A percentile compares a stretch with the other conserved stretches of the same genome.
These are phyloP conservation scores for Syzygium syzygioides DNA, from an alignment of 441 rosid genomes.

Conservation along the genomic window DNA sequence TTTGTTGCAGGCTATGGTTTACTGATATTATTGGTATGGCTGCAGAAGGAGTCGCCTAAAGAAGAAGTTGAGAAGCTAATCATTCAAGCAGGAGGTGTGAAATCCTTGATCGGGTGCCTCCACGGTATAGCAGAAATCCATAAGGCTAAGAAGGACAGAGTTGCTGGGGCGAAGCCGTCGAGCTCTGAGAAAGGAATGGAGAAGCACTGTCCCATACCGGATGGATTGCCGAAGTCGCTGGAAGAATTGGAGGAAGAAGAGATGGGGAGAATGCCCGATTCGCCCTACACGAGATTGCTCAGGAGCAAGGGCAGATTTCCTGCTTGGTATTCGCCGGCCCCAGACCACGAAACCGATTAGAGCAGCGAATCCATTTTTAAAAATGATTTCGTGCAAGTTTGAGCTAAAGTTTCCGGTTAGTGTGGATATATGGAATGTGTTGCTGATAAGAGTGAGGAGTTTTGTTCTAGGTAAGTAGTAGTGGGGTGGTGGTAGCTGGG, in stretches of 20 bases:
- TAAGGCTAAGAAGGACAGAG: slow-evolving; percentile 19
- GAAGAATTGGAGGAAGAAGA: slow-evolving; percentile 78
- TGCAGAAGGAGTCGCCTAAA: slow-evolving; percentile 48
- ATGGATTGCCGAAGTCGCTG: slow-evolving; percentile 64
- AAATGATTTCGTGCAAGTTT: background rate
- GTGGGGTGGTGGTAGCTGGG: background rate
- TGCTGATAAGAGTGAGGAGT: background rate
- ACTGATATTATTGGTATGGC: background rate
- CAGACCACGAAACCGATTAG: slow-evolving; percentile 68
- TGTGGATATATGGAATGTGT: background rate
- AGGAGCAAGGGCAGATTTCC: slow-evolving; percentile 52
- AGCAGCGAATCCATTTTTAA: background rate
- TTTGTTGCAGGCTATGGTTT: background rate
- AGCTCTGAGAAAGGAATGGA: slow-evolving; percentile 15
- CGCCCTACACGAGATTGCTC: slow-evolving; percentile 57
- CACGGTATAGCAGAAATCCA: slow-evolving; percentile 45
- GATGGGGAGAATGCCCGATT: slow-evolving; percentile 66
- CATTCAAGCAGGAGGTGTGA: slow-evolving; percentile 50
- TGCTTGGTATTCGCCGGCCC: slow-evolving; percentile 66
- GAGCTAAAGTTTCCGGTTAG: background rate
- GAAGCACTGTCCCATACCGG: slow-evolving; percentile 42
- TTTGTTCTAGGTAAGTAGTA: background rate
- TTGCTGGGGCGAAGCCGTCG: slow-evolving; percentile 5
- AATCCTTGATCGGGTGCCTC: slow-evolving; percentile 52
- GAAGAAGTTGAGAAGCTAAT: slow-evolving; percentile 56